Evolutionary conservation across 2,329 filamentous ascomycete species (phyloP).

Genomic region (Metarhizium sp.): DNA sequence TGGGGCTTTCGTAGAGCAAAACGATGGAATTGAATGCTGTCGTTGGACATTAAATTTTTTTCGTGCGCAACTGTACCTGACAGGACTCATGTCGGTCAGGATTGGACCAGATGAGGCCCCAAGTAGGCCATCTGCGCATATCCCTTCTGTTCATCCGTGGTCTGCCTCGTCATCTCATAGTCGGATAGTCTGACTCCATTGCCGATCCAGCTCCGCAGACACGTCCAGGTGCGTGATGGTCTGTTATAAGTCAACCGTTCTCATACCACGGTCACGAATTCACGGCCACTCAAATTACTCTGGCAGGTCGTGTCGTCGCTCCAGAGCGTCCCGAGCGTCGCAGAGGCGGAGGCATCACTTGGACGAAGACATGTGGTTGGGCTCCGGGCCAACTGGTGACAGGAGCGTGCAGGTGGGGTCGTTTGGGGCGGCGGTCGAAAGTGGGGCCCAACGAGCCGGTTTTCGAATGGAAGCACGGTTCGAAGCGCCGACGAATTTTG

Average conservation of each 20-base stretch:
- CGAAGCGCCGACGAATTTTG: constrained; percentile 24
- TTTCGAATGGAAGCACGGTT: constrained; percentile 22
- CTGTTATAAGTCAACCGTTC: not conserved
- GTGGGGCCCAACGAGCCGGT: constrained; percentile 15
- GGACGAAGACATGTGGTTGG: constrained; percentile 22
- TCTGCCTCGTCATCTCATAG: not conserved
- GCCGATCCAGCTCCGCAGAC: not conserved
- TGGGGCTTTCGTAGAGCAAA: not conserved
- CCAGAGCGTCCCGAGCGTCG: not conserved
- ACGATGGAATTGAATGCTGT: not conserved
- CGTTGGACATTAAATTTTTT: not conserved
- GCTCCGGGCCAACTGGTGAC: constrained; percentile 4
- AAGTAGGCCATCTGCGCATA: not conserved
- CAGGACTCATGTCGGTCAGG: not conserved
- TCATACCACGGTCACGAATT: not conserved
- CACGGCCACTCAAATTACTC: not conserved
- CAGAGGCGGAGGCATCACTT: constrained; percentile 1
- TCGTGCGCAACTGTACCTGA: not conserved
- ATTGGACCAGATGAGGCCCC: not conserved
- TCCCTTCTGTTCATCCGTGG: not conserved
- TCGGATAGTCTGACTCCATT: not conserved
- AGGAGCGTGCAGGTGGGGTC: not conserved
- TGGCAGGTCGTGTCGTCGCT: not conserved
- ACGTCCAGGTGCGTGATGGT: not conserved
- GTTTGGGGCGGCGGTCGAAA: constrained; percentile 17